Evolutionary conservation across 202 grass and related monocot species (phyloP).

Genomic region (Brachypodium distachyon): DNA sequence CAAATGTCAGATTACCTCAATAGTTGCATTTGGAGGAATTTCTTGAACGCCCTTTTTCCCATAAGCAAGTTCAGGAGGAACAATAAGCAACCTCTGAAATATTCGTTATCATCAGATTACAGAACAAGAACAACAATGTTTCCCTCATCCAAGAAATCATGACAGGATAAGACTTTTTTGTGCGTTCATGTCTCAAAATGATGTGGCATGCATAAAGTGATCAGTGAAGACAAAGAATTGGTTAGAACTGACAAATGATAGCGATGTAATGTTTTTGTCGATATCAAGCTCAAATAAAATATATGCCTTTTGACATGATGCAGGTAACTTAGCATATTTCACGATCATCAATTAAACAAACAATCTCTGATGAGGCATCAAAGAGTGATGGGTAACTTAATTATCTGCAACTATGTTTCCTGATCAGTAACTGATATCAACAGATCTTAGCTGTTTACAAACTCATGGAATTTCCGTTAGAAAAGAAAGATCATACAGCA

Average conservation of each 20-base stretch:
- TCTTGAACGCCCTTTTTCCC: slow-evolving; percentile 94
- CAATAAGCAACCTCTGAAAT: slow-evolving; percentile 78
- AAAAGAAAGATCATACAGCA: background rate
- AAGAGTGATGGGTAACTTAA: background rate
- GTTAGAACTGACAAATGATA: background rate
- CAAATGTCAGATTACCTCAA: slow-evolving; percentile 59
- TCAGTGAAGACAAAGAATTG: background rate
- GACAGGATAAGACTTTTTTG: background rate
- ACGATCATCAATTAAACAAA: background rate
- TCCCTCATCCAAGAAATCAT: background rate
- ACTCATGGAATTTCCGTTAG: background rate
- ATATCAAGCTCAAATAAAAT: background rate
- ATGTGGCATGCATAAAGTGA: background rate
- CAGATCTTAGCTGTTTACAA: background rate
- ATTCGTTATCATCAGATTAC: slow-evolving; percentile 1
- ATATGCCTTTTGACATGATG: background rate
- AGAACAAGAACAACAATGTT: background rate
- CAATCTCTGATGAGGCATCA: background rate
- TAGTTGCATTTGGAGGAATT: slow-evolving; percentile 92
- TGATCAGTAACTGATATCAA: background rate
- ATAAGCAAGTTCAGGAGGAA: slow-evolving; percentile 87
- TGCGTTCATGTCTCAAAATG: background rate
- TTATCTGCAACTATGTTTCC: background rate
- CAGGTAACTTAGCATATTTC: background rate
- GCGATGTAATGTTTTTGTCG: background rate